These are phyloP conservation scores for Papiliotrema fonsecae DNA, from an alignment of 1,284 basidiomycete genomes.

Conservation along the genomic window DNA sequence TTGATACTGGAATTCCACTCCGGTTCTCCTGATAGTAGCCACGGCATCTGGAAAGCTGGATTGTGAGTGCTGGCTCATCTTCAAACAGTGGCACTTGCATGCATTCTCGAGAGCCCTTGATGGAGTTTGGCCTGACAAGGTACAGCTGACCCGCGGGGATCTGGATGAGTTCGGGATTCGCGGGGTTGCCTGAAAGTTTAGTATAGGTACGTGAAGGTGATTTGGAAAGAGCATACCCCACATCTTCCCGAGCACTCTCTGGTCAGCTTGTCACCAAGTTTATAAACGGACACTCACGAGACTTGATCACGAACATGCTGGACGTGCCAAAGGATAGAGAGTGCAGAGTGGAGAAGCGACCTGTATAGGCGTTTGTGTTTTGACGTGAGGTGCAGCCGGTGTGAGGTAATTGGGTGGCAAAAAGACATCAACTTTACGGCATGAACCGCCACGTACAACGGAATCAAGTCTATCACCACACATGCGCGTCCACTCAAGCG, in stretches of 20 bases:
- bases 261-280: conserved; percentile 7
- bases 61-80: background rate
- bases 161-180: conserved; percentile 89
- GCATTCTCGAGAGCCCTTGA: conserved; percentile 92
- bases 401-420: too few relatives aligned
- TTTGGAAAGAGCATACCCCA: conserved; percentile 66
- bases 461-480: too few relatives aligned
- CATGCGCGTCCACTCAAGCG: too few relatives aligned
- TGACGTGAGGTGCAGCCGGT: too few relatives aligned
- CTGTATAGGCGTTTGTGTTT: background rate
- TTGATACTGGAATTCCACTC: conserved; percentile 85
- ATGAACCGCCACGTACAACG: too few relatives aligned
- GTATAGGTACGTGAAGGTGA: conserved; percentile 10
- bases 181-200: conserved; percentile 50
- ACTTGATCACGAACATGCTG: conserved; percentile 72
- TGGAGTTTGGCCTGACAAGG: conserved; percentile 81
- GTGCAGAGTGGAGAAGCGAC: background rate
- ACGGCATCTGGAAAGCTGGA: conserved; percentile 90
- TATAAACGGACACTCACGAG: conserved; percentile 57
- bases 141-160: conserved; percentile 88
- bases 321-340: background rate
- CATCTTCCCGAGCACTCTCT: conserved; percentile 79
- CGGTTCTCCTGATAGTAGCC: conserved; percentile 78
- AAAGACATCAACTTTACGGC: too few relatives aligned
- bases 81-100: conserved; percentile 61